phyloP scores from a whole-genome alignment of 2,329 filamentous ascomycete genomes.

The Cytospora mali region DNA sequence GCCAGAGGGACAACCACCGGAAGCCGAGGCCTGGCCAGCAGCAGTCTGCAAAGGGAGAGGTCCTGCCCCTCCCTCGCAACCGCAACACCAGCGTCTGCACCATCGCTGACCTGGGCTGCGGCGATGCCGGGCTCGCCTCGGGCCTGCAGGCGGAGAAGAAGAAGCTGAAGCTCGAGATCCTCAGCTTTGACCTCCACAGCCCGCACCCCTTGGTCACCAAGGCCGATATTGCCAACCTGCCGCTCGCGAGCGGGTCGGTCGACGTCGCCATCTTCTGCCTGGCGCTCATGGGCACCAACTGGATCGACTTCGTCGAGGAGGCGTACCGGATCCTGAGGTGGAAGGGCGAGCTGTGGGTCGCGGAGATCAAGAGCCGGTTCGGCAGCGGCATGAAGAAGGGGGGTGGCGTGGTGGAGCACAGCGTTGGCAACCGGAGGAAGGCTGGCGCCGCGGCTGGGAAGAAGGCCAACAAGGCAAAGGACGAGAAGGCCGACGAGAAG shows the following conservation, averaged over 20 bases:
- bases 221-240: slow-evolving; percentile 86
- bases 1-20: slow-evolving; percentile 41
- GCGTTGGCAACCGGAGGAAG: slow-evolving; percentile 70
- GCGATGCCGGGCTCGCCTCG: slow-evolving; percentile 80
- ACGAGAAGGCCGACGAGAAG: slow-evolving; percentile 52
- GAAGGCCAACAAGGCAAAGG: slow-evolving; percentile 48
- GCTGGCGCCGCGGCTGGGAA: slow-evolving; percentile 43
- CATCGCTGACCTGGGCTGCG: slow-evolving; percentile 91
- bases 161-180: slow-evolving; percentile 72
- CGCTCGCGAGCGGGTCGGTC: slow-evolving; percentile 71
- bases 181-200: slow-evolving; percentile 85
- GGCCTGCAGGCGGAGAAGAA: slow-evolving; percentile 65
- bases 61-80: slow-evolving; percentile 68
- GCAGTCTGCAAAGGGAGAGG: slow-evolving; percentile 32
- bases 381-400: slow-evolving; percentile 50
- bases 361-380: slow-evolving; percentile 95
- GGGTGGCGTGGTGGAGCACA: slow-evolving; percentile 62
- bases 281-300: slow-evolving; percentile 98
- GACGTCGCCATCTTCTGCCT: slow-evolving; percentile 95
- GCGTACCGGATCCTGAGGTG: slow-evolving; percentile 88
- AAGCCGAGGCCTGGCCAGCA: slow-evolving; percentile 31
- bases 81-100: slow-evolving; percentile 64
- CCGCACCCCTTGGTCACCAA: slow-evolving; percentile 77
- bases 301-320: slow-evolving; percentile 95
- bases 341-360: slow-evolving; percentile 95